Base-by-base conservation (phyloP, 257 asterid species). In the Solanum medicagineum region DNA sequence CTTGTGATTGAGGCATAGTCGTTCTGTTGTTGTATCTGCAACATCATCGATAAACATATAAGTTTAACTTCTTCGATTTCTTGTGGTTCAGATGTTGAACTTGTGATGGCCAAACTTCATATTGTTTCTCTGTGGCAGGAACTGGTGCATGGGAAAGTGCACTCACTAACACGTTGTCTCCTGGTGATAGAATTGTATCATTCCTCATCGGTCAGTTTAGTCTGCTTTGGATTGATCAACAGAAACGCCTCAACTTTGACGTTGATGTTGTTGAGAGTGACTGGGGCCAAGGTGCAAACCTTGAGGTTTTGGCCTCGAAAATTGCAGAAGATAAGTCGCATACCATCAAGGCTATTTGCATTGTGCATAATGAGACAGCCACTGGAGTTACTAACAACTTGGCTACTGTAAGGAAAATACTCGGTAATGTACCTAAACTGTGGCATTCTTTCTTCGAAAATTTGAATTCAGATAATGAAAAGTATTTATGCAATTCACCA, bases 141-240 rank as follows among this genome's bases (percentile, higher is more conserved):
- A 96, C 99, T 73, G 99, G 99, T 79, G 99, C 99, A 70, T 96
- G 99, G 99, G 99, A 96, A 91, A 96, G 99, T 92, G 99, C 99
- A 79, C 96, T 97, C 20, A 97, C 99, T 8, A 97, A 97, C 94
- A 97, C 99, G 0, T 29, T 97, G 85, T 97, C 99, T 14, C 99
- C 99, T 3, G 99, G 99, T 42, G 98, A 97, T 87, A 89, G 95
- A 24, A 94, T 81, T 40, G 91, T 97, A 32, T 93, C 98, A 2
- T 97, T 97, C 92, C 93, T 95, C 84, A 95, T 97, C 42, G 99
- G 99, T 8, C 98, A 97, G 81, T 97, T 97, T 93, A 97, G 98
- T 89, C 90, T 97, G 93, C 94, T 97, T 26, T 97, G 99, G 99
- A 97, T 97, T 60, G 99, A 97, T 89, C 99, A 97, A 89, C 99